Conservation (phyloP, 2,329 filamentous ascomycete genomes). For the Fusarium sp. region DNA sequence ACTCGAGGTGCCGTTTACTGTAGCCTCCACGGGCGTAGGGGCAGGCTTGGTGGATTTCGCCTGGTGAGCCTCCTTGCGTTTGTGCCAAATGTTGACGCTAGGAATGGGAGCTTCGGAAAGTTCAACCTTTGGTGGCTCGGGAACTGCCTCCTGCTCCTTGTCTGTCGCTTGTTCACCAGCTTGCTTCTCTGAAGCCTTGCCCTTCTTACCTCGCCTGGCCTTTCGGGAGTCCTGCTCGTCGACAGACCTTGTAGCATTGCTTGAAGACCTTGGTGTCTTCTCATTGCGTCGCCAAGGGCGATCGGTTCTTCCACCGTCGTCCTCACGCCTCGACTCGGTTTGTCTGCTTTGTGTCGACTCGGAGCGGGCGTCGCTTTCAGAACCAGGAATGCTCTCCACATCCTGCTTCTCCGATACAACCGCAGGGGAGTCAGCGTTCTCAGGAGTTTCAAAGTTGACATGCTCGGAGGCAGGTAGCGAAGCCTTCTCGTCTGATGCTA, state of each 20-base stretch:
- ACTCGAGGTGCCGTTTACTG: conserved; percentile 45
- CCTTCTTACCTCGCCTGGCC: conserved; percentile 71
- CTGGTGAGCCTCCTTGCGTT: conserved; percentile 75
- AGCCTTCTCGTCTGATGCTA: conserved; percentile 45
- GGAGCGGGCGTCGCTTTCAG: conserved; percentile 52
- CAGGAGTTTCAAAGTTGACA: conserved; percentile 43
- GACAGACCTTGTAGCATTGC: conserved; percentile 71
- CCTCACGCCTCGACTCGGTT: conserved; percentile 52
- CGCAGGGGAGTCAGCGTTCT: conserved; percentile 39
- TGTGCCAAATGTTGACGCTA: conserved; percentile 87
- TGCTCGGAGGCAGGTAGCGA: conserved; percentile 38
- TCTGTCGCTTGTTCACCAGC: conserved; percentile 64
- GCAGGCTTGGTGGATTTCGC: conserved; percentile 60
- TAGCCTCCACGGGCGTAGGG: conserved; percentile 52
- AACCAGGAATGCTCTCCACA: conserved; percentile 49
- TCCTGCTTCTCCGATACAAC: conserved; percentile 50
- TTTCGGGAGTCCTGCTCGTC: conserved; percentile 66
- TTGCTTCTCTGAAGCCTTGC: conserved; percentile 56
- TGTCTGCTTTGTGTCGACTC: conserved; percentile 50
- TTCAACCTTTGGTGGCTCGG: conserved; percentile 67
- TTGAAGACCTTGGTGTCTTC: conserved; percentile 67
- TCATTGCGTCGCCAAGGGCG: conserved; percentile 57
- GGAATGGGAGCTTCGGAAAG: conserved; percentile 86
- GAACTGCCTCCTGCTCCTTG: conserved; percentile 61
- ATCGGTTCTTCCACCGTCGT: conserved; percentile 54